Evolutionary conservation across 208 protist species (phyloP).

Genomic region (Kentomonas sorsogonicus): DNA sequence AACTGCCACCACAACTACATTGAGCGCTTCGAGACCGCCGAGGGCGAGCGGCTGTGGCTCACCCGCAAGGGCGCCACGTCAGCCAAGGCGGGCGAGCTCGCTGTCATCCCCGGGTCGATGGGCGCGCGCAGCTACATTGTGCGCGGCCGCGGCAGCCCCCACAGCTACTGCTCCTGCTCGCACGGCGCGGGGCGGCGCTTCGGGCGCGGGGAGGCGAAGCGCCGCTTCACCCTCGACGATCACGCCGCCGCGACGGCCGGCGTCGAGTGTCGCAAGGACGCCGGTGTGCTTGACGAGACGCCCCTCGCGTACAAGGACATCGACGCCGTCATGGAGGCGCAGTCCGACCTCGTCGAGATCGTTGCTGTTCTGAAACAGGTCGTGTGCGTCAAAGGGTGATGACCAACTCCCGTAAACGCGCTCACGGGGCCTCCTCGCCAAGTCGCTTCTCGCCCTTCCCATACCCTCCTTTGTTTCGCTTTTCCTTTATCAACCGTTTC

Average conservation of each 20-base stretch:
- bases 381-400: constrained; percentile 83
- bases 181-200: constrained; percentile 79
- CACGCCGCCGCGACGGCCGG: constrained; percentile 53
- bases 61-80: constrained; percentile 87
- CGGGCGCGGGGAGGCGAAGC: constrained; percentile 68
- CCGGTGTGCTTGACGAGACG: constrained; percentile 78
- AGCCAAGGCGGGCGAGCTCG: constrained; percentile 59
- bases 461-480: constrained; percentile 5
- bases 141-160: constrained; percentile 62
- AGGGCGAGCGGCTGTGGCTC: constrained; percentile 61
- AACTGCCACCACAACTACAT: constrained; percentile 94
- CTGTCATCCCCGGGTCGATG: constrained; percentile 89
- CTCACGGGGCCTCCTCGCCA: background rate
- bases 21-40: constrained; percentile 24
- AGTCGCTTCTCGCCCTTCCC: background rate
- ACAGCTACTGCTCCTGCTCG: constrained; percentile 73
- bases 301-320: constrained; percentile 86
- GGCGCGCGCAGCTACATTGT: constrained; percentile 86
- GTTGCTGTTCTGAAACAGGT: constrained; percentile 66
- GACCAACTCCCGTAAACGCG: background rate
- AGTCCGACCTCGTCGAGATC: constrained; percentile 75
- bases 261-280: constrained; percentile 77
- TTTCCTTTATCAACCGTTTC: background rate
- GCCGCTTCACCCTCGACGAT: constrained; percentile 74
- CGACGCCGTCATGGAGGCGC: constrained; percentile 78